A percentile compares a stretch with the other conserved stretches of the same genome.
These are phyloP conservation scores for Fusarium sp. DNA, from an alignment of 2,329 filamentous ascomycete species.

Conservation along the genomic window DNA sequence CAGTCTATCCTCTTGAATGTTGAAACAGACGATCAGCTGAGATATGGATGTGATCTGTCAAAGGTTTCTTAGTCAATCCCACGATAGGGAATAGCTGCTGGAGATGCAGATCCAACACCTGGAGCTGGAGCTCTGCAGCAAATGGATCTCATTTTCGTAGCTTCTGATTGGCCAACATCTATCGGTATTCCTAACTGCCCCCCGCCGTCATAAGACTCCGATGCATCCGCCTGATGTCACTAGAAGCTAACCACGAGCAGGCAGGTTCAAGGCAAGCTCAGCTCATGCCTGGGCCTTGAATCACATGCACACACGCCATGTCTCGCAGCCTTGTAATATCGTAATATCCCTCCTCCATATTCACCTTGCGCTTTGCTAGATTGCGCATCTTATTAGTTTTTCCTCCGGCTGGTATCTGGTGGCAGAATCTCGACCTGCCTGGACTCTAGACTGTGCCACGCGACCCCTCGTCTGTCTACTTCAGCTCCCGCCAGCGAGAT, in stretches of 20 bases:
- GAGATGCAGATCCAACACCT: conserved; percentile 21
- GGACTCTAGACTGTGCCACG: conserved; percentile 33
- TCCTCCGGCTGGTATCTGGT: conserved; percentile 31
- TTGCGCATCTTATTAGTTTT: neutral
- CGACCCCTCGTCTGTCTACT: conserved; percentile 39
- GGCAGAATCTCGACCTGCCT: conserved; percentile 5
- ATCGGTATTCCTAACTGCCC: conserved; percentile 31
- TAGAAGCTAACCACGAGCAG: conserved; percentile 26
- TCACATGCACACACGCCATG: conserved; percentile 48
- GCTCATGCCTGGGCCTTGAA: conserved; percentile 24
- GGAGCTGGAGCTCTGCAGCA: conserved; percentile 4
- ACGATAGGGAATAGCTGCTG: conserved; percentile 19
- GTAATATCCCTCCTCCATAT: conserved; percentile 4
- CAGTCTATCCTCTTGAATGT: neutral
- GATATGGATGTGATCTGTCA: conserved; percentile 20
- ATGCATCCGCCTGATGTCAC: conserved; percentile 47
- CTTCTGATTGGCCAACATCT: conserved; percentile 37
- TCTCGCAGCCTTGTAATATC: conserved; percentile 31
- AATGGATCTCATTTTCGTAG: conserved; percentile 30
- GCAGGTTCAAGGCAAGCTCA: conserved; percentile 8
- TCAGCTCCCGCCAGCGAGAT: conserved; percentile 6
- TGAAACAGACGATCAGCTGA: conserved; percentile 21
- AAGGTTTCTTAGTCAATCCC: neutral
- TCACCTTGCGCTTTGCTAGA: conserved; percentile 22
- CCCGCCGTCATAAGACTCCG: conserved; percentile 46